phyloP scores from a whole-genome alignment of 805 yeast genomes.

The Spathaspora gorwiae region DNA sequence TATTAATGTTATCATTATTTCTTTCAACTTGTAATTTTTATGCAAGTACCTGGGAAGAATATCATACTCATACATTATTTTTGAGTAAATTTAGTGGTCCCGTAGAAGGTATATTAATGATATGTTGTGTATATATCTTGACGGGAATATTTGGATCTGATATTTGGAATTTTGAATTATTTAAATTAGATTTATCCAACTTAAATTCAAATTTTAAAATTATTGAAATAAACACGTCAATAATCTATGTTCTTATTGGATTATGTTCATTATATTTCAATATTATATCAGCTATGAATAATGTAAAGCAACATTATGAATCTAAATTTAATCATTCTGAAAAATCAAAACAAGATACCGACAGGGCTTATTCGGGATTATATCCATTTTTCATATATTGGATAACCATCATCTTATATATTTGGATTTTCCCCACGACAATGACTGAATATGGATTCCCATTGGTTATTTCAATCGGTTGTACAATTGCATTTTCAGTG shows the following conservation, averaged over 20 bases:
- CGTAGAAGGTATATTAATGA: constrained; percentile 82
- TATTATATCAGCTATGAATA: constrained; percentile 61
- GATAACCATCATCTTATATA: constrained; percentile 42
- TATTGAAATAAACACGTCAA: constrained; percentile 35
- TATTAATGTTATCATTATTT: constrained; percentile 60
- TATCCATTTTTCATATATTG: constrained; percentile 64
- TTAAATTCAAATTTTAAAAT: constrained; percentile 18
- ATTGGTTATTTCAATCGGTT: constrained; percentile 64
- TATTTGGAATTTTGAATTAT: constrained; percentile 52
- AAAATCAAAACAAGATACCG: constrained; percentile 33
- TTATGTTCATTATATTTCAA: constrained; percentile 56
- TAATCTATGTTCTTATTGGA: constrained; percentile 48
- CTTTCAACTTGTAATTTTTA: constrained; percentile 79
- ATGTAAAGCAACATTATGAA: constrained; percentile 48
- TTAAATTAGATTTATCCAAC: constrained; percentile 35
- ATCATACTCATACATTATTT: constrained; percentile 78
- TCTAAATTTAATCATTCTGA: constrained; percentile 18
- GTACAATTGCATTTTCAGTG: constrained; percentile 77
- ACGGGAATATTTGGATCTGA: constrained; percentile 71
- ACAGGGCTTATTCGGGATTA: constrained; percentile 47
- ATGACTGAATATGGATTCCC: constrained; percentile 47
- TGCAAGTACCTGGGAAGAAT: constrained; percentile 93
- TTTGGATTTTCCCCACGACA: constrained; percentile 48
- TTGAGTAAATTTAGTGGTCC: constrained; percentile 86
- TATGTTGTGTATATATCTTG: constrained; percentile 47